Percentiles rank a stretch among this genome's conserved stretches.
phyloP scores from a whole-genome alignment of 495 filamentous ascomycete genomes.

The Pyrenula aspistea region DNA sequence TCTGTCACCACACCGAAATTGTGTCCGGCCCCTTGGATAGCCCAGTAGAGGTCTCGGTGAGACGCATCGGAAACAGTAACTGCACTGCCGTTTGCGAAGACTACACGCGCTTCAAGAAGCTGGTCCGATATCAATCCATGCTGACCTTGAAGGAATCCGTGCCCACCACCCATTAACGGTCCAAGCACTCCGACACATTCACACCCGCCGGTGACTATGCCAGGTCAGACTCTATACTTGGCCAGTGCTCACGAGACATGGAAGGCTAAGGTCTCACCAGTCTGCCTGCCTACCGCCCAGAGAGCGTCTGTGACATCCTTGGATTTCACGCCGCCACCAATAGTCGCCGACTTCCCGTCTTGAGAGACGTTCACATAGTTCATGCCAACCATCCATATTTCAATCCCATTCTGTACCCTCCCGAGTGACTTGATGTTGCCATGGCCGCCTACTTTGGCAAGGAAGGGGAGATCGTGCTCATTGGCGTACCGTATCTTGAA shows the following conservation, averaged over 20 bases:
- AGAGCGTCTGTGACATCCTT: conserved; percentile 3
- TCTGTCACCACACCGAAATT: conserved; percentile 35
- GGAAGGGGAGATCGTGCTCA: conserved; percentile 22
- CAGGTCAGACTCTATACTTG: not conserved
- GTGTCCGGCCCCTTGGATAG: conserved; percentile 32
- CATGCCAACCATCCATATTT: conserved; percentile 23
- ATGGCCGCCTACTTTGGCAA: conserved; percentile 26
- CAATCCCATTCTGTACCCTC: conserved; percentile 22
- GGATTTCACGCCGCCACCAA: conserved; percentile 26
- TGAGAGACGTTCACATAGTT: conserved; percentile 17
- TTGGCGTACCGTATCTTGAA: conserved; percentile 24
- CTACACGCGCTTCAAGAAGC: conserved; percentile 45
- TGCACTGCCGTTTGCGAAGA: conserved; percentile 45
- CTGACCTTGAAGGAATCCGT: not conserved
- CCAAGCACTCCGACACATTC: not conserved
- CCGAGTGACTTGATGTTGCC: conserved; percentile 17
- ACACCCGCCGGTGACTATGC: not conserved
- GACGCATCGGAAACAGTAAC: conserved; percentile 23
- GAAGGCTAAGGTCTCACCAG: conserved; percentile 2
- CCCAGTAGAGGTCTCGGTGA: conserved; percentile 40
- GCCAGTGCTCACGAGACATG: not conserved
- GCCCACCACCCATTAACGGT: not conserved
- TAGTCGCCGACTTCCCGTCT: conserved; percentile 22
- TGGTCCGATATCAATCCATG: conserved; percentile 26
- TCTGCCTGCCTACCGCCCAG: not conserved